Conservation (phyloP, 352 stramenopile genomes). For the Elongisporangium prolatum region DNA sequence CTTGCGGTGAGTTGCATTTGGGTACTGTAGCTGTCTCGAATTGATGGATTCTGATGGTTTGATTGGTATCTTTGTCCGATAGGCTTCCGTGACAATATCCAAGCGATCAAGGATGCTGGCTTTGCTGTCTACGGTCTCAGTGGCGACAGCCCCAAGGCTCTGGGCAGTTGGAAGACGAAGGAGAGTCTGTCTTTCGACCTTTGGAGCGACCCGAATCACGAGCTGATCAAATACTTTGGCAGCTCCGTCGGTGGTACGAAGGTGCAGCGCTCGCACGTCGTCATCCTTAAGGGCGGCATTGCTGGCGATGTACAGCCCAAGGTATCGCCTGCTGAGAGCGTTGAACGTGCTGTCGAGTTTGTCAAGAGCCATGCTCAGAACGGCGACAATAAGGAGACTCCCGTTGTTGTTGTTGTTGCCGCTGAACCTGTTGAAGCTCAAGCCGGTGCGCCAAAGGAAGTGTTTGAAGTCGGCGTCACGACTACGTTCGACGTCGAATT, state of each 20-base stretch:
- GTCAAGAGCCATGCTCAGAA: conserved; percentile 44
- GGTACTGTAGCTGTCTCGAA: too few species aligned
- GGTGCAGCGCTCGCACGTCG: conserved; percentile 80
- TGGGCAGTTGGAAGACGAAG: conserved; percentile 80
- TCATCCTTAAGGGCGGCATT: conserved; percentile 74
- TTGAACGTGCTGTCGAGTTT: conserved; percentile 69
- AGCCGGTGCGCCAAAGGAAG: conserved; percentile 3
- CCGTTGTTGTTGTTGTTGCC: background rate
- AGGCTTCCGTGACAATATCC: conserved; percentile 84
- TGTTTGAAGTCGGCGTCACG: conserved; percentile 37
- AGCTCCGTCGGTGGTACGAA: conserved; percentile 75
- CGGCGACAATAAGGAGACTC: conserved; percentile 1
- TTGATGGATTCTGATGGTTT: conserved; percentile 3
- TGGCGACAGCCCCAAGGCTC: conserved; percentile 62
- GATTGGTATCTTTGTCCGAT: conserved; percentile 1
- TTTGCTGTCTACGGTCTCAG: conserved; percentile 81
- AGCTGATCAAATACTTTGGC: conserved; percentile 86
- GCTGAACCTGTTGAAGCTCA: conserved; percentile 4
- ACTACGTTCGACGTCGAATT: conserved; percentile 63
- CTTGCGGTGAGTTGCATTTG: conserved; percentile 54
- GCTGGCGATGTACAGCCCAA: conserved; percentile 78
- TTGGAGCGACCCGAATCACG: conserved; percentile 73
- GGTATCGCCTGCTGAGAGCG: conserved; percentile 70
- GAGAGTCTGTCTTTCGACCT: conserved; percentile 76
- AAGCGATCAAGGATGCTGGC: conserved; percentile 74